These are phyloP conservation scores for Aspergillus sp. DNA, from an alignment of 2,329 filamentous ascomycete genomes.

Conservation along the genomic window DNA sequence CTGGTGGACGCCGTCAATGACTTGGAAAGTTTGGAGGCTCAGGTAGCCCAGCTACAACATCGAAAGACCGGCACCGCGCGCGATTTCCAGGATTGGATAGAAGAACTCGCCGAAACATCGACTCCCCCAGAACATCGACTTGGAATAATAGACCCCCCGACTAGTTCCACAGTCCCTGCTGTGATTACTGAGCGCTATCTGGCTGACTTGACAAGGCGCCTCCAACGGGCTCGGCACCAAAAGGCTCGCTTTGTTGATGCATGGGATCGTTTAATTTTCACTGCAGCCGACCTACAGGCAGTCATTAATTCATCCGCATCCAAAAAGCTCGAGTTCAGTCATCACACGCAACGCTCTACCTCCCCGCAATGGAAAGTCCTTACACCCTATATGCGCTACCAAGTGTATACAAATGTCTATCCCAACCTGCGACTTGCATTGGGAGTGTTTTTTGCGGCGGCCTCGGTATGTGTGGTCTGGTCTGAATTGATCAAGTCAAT, in stretches of 20 bases:
- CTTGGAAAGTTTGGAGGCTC: slow-evolving; percentile 76
- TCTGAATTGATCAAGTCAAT: slow-evolving; percentile 88
- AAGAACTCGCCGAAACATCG: slow-evolving; percentile 80
- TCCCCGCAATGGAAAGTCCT: slow-evolving; percentile 61
- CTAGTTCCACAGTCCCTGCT: slow-evolving; percentile 59
- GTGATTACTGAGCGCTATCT: slow-evolving; percentile 93
- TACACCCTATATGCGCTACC: slow-evolving; percentile 78
- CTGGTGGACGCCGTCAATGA: slow-evolving; percentile 80
- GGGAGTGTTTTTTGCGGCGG: slow-evolving; percentile 68
- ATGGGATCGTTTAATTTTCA: slow-evolving; percentile 76
- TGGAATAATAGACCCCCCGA: slow-evolving; percentile 35
- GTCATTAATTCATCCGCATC: slow-evolving; percentile 82
- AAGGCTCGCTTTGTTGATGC: slow-evolving; percentile 79
- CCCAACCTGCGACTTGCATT: slow-evolving; percentile 66
- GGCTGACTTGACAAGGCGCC: slow-evolving; percentile 79
- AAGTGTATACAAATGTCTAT: slow-evolving; percentile 71
- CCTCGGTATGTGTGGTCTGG: slow-evolving; percentile 85
- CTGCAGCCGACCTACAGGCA: slow-evolving; percentile 72
- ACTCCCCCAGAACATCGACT: slow-evolving; percentile 63
- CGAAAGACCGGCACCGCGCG: slow-evolving; percentile 76
- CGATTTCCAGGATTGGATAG: slow-evolving; percentile 90
- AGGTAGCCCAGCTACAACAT: slow-evolving; percentile 74
- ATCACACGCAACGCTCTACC: slow-evolving; percentile 55
- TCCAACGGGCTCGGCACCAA: slow-evolving; percentile 79
- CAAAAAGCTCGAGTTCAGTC: slow-evolving; percentile 74